Evolutionary conservation across 1,284 basidiomycete genomes (phyloP).

Genomic region (Lentinula novae-zelandiae): DNA sequence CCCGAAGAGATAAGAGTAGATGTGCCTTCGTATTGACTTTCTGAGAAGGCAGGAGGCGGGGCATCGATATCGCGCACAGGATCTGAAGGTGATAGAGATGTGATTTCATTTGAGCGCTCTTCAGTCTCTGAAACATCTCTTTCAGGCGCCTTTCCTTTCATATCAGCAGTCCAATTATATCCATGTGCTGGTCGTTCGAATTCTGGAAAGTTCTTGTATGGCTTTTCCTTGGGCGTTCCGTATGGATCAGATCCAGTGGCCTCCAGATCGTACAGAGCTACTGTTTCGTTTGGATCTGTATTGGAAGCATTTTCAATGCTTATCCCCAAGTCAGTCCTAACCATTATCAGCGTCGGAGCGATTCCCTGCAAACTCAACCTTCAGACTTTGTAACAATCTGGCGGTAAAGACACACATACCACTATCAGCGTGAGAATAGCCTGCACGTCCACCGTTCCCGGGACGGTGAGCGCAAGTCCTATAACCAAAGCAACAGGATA

Average conservation of each 20-base stretch:
- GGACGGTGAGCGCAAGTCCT: not conserved
- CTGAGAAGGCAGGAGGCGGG: not conserved
- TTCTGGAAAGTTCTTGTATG: not conserved
- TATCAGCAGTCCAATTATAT: not conserved
- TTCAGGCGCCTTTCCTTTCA: not conserved
- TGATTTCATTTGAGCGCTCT: not conserved
- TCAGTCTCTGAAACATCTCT: not conserved
- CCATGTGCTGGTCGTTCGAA: not conserved
- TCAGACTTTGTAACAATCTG: not conserved
- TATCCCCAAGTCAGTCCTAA: constrained; percentile 1
- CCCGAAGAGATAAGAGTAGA: not conserved
- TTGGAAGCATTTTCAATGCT: not conserved
- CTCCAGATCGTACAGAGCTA: not conserved
- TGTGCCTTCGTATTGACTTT: not conserved
- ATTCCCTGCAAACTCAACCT: not conserved
- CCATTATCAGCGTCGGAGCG: constrained; percentile 5
- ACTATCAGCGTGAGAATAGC: constrained; percentile 1
- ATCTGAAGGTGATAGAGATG: not conserved
- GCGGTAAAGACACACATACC: not conserved
- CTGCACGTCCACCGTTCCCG: not conserved
- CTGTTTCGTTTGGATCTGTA: not conserved
- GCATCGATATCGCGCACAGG: not conserved
- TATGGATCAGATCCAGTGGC: not conserved
- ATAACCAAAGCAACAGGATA: not conserved
- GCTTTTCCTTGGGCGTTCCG: not conserved